Conservation (phyloP, 1,139 yeast genomes). For the Nakaseomyces sp. region DNA sequence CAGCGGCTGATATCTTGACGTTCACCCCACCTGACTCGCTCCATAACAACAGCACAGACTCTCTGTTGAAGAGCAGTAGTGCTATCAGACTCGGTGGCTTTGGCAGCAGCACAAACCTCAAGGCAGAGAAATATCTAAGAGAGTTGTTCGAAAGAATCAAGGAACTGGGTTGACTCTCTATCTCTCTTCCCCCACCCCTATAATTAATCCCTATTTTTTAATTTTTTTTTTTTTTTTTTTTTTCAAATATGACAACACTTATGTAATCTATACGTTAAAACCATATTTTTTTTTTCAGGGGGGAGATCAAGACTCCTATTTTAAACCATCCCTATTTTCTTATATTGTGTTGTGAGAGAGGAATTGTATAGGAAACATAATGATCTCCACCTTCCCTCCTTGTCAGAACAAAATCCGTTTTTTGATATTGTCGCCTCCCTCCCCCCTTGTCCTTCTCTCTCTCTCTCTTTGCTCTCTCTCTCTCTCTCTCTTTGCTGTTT, state of each 20-base stretch:
- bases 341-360: too few species aligned
- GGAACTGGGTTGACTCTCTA: conserved; percentile 1
- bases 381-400: too few species aligned
- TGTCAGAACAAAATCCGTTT: too few species aligned
- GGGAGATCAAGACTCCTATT: too few species aligned
- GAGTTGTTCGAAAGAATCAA: conserved; percentile 3
- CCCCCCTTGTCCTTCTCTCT: too few species aligned
- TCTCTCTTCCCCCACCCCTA: too few species aligned
- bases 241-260: neutral
- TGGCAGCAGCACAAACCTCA: conserved; percentile 3
- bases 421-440: too few species aligned
- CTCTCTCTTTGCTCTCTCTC: too few species aligned
- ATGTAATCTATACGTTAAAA: neutral
- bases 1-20: conserved; percentile 8
- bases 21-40: conserved; percentile 7
- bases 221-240: neutral
- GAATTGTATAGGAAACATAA: too few species aligned
- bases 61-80: conserved; percentile 4
- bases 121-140: conserved; percentile 1
- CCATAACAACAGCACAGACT: conserved; percentile 4
- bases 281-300: too few species aligned
- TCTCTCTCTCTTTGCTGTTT: too few species aligned
- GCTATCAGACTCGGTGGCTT: conserved; percentile 5
- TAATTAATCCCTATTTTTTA: neutral
- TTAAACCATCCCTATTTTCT: too few species aligned